Percentiles rank a stretch among this genome's conserved stretches.
phyloP scores from a whole-genome alignment of 2,329 filamentous ascomycete genomes.

The Arthrobotrys entomopaga region DNA sequence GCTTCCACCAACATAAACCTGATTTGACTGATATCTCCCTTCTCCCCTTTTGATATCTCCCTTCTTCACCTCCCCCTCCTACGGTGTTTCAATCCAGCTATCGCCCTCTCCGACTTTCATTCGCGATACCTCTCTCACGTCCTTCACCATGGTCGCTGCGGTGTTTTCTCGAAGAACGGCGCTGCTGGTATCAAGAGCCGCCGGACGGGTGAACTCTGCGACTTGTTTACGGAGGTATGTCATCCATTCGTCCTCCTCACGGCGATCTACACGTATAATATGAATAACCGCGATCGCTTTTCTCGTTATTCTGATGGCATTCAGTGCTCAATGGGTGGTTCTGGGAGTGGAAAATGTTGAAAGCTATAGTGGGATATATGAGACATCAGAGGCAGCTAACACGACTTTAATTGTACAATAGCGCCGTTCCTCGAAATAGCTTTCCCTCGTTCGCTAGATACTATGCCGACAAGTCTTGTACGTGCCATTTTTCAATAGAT shows the following conservation, averaged over 20 bases:
- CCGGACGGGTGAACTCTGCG: slow-evolving; percentile 38
- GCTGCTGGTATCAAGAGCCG: slow-evolving; percentile 44
- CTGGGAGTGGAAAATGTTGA: neutral
- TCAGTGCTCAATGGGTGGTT: slow-evolving; percentile 1
- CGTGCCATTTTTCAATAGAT: neutral
- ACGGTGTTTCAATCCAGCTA: neutral
- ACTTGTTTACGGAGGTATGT: slow-evolving; percentile 42
- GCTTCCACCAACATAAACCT: too few relatives aligned
- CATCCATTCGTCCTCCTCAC: neutral
- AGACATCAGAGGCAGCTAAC: slow-evolving; percentile 31
- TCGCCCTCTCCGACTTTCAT: slow-evolving; percentile 4
- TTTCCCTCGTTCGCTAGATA: slow-evolving; percentile 50
- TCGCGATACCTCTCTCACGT: neutral
- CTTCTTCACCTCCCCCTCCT: neutral
- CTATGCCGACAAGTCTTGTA: slow-evolving; percentile 55
- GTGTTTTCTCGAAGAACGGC: slow-evolving; percentile 52
- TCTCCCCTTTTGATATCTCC: slow-evolving; percentile 1
- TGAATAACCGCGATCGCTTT: neutral
- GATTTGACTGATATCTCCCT: neutral
- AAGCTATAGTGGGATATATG: neutral
- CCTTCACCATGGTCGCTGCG: slow-evolving; percentile 42
- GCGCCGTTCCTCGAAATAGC: slow-evolving; percentile 24
- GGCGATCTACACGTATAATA: neutral
- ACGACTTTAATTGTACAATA: slow-evolving; percentile 4
- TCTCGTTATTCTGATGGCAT: neutral